Conservation (phyloP, 345 rosid genomes). For the Iberis pinnata region DNA sequence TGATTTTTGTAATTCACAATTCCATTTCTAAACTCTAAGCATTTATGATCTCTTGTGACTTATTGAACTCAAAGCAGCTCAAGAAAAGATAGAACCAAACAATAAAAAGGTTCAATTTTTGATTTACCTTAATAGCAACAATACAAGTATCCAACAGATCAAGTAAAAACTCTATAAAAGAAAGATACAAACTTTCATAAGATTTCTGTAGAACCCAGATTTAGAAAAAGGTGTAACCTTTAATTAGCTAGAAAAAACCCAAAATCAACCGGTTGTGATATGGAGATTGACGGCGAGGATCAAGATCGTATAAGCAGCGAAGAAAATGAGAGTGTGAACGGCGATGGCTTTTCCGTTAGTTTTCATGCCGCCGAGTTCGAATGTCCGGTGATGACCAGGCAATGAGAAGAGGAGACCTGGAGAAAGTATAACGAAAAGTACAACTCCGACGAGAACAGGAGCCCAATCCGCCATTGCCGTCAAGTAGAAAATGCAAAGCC, state of each 20-base stretch:
- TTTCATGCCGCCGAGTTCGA: conserved; percentile 78
- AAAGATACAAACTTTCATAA: conserved; percentile 12
- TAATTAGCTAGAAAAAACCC: not conserved
- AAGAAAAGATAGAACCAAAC: not conserved
- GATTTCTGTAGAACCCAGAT: conserved; percentile 17
- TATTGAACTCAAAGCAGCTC: not conserved
- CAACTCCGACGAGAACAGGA: conserved; percentile 73
- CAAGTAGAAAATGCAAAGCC: conserved; percentile 7
- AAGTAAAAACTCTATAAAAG: not conserved
- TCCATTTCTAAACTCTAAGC: not conserved
- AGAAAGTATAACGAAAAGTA: conserved; percentile 70
- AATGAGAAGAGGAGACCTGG: conserved; percentile 80
- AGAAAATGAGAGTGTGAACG: conserved; percentile 78
- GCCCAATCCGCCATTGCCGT: conserved; percentile 88
- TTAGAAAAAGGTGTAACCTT: conserved; percentile 16
- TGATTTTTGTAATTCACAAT: conserved; percentile 10
- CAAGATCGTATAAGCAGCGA: conserved; percentile 64
- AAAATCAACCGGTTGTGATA: conserved; percentile 71
- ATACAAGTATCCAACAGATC: not conserved
- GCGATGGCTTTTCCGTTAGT: conserved; percentile 91
- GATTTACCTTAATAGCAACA: not conserved
- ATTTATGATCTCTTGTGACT: too few relatives aligned
- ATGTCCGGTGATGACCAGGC: conserved; percentile 52
- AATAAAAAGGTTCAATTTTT: not conserved
- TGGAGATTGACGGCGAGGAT: conserved; percentile 72